Conservation (phyloP, 2,329 filamentous ascomycete genomes). For the Scedosporium boydii region DNA sequence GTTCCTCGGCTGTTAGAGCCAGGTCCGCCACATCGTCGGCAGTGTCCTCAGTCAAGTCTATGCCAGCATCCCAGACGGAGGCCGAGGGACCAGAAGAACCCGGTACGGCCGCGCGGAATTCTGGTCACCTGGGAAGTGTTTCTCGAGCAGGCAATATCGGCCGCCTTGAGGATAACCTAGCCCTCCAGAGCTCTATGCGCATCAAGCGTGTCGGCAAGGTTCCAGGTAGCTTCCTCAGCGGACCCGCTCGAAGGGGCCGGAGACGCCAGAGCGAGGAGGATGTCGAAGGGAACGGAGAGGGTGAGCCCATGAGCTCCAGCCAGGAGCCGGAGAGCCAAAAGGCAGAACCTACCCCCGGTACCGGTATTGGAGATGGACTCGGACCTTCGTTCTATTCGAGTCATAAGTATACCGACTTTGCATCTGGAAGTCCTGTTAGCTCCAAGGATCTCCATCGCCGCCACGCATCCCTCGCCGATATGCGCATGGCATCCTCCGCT, state of each 20-base stretch:
- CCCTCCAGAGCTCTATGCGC: conserved; percentile 63
- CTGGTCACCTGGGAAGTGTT: conserved; percentile 40
- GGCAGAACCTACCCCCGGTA: conserved; percentile 9
- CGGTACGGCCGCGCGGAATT: conserved; percentile 38
- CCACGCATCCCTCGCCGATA: conserved; percentile 26
- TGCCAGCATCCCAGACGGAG: conserved; percentile 27
- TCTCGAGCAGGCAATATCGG: conserved; percentile 40
- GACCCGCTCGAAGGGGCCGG: conserved; percentile 67
- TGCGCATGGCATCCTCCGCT: conserved; percentile 19
- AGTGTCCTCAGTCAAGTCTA: conserved; percentile 19
- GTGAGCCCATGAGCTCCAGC: conserved; percentile 27
- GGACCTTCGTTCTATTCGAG: conserved; percentile 32
- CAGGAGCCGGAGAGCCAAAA: conserved; percentile 33
- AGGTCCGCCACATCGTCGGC: conserved; percentile 26
- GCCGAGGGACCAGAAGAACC: conserved; percentile 38
- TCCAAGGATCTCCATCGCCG: conserved; percentile 31
- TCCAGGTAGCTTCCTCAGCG: conserved; percentile 68
- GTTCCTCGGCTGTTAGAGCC: conserved; percentile 31
- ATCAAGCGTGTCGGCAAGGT: conserved; percentile 68
- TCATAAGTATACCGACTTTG: conserved; percentile 29
- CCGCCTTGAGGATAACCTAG: conserved; percentile 52
- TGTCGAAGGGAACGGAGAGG: conserved; percentile 28
- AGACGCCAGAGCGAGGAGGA: conserved; percentile 61
- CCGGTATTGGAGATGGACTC: conserved; percentile 23
- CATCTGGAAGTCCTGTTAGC: conserved; percentile 51